Conservation (phyloP, 1,284 basidiomycete genomes). For the Ceratorhiza oryzae-sativae region DNA sequence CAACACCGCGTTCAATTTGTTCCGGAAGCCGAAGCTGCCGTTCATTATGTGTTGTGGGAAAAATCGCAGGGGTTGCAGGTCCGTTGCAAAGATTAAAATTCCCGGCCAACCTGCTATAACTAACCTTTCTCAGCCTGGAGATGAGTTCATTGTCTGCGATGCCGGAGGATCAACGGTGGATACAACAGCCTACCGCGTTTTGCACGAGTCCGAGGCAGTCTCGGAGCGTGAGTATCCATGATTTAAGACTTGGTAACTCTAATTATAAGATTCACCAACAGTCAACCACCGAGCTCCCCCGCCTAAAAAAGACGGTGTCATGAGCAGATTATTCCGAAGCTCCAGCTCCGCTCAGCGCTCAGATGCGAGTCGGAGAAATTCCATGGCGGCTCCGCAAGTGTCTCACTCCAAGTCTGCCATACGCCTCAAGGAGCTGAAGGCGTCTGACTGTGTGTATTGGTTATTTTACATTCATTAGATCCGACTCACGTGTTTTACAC, state of each 20-base stretch:
- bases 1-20: conserved; percentile 1
- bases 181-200: conserved; percentile 38
- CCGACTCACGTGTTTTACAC: too few relatives aligned
- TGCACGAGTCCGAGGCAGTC: not conserved
- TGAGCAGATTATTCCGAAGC: too few relatives aligned
- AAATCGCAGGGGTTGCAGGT: conserved; percentile 5
- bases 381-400: too few relatives aligned
- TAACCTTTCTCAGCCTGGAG: not conserved
- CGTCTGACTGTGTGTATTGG: conserved; percentile 14
- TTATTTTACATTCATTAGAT: too few relatives aligned
- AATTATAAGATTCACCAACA: not conserved
- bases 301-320: too few relatives aligned
- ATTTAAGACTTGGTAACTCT: too few relatives aligned
- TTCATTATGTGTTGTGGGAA: conserved; percentile 17
- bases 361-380: too few relatives aligned
- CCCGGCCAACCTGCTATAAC: not conserved
- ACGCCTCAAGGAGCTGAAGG: conserved; percentile 12
- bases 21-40: conserved; percentile 16
- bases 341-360: too few relatives aligned
- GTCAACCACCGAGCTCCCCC: not conserved
- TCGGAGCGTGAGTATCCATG: too few relatives aligned
- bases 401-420: not conserved
- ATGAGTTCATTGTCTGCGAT: conserved; percentile 41
- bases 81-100: not conserved
- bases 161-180: conserved; percentile 43